phyloP scores from a whole-genome alignment of 148 eudicot species.

The Dysphania ambrosioides region DNA sequence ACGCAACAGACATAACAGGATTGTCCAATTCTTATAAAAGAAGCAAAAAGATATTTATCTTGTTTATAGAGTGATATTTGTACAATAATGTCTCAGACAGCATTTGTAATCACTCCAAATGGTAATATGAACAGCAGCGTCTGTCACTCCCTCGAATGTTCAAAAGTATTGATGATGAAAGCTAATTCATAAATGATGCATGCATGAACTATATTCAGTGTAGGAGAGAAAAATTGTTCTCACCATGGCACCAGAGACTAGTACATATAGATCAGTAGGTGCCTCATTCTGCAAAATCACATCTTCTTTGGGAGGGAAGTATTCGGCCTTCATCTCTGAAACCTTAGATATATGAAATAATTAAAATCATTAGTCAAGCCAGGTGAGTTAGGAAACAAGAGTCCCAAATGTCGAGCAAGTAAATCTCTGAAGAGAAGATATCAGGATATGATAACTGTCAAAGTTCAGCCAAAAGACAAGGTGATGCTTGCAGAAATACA shows the following conservation, averaged over 20 bases:
- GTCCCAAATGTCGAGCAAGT: background rate
- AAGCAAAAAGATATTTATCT: background rate
- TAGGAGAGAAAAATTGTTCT: conserved; percentile 18
- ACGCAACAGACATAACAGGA: background rate
- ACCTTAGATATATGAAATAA: conserved; percentile 38
- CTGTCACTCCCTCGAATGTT: background rate
- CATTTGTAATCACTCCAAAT: background rate
- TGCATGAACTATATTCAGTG: background rate
- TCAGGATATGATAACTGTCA: too few species aligned
- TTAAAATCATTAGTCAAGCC: background rate
- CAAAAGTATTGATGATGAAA: background rate
- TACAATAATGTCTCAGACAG: background rate
- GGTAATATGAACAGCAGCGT: background rate
- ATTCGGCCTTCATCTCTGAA: conserved; percentile 87
- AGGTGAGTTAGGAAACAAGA: background rate
- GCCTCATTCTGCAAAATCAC: conserved; percentile 88
- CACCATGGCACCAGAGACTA: conserved; percentile 75
- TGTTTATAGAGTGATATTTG: background rate
- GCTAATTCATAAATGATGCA: background rate
- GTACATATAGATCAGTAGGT: conserved; percentile 71
- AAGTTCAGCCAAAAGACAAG: too few species aligned
- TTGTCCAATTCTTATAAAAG: background rate
- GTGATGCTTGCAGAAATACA: too few species aligned
- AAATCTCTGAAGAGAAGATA: background rate
- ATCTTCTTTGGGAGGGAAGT: conserved; percentile 86